phyloP scores from a whole-genome alignment of 306 rosid genomes.

The Sophora flavescens region DNA sequence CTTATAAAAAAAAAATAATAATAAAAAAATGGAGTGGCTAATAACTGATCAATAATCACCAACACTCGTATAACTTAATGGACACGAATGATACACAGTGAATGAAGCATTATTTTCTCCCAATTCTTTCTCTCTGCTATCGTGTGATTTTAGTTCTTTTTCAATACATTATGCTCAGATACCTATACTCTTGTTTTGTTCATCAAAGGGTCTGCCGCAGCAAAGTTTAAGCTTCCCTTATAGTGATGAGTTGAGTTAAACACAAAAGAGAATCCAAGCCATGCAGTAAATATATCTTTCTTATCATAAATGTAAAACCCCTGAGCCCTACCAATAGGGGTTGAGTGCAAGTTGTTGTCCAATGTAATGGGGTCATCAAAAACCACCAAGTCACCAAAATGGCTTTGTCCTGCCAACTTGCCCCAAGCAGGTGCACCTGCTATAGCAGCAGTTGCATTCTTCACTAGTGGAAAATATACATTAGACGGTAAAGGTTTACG shows the following conservation, averaged over 20 bases:
- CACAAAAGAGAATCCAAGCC: constrained; percentile 75
- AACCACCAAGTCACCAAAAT: constrained; percentile 71
- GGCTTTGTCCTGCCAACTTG: constrained; percentile 57
- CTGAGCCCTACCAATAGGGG: constrained; percentile 74
- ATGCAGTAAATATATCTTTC: constrained; percentile 66
- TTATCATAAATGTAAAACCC: constrained; percentile 74
- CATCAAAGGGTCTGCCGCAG: constrained; percentile 74
- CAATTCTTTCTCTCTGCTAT: no score
- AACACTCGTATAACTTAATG: no score
- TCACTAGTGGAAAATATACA: no score
- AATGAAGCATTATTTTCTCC: no score
- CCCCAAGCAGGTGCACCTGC: constrained; percentile 58
- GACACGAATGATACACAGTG: no score
- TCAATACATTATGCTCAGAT: no score
- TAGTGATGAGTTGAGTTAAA: constrained; percentile 69
- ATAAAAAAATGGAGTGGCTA: no score
- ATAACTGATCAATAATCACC: no score
- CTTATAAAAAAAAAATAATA: no score
- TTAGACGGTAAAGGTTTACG: no score
- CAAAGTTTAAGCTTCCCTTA: constrained; percentile 66
- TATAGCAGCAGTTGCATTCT: constrained; percentile 45
- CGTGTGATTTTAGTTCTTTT: no score
- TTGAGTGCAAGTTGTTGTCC: constrained; percentile 69
- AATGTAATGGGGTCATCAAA: constrained; percentile 77
- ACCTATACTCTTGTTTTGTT: constrained; percentile 70